These are phyloP conservation scores for Bathelium albidoporum DNA, from an alignment of 495 filamentous ascomycete species.

Conservation along the genomic window DNA sequence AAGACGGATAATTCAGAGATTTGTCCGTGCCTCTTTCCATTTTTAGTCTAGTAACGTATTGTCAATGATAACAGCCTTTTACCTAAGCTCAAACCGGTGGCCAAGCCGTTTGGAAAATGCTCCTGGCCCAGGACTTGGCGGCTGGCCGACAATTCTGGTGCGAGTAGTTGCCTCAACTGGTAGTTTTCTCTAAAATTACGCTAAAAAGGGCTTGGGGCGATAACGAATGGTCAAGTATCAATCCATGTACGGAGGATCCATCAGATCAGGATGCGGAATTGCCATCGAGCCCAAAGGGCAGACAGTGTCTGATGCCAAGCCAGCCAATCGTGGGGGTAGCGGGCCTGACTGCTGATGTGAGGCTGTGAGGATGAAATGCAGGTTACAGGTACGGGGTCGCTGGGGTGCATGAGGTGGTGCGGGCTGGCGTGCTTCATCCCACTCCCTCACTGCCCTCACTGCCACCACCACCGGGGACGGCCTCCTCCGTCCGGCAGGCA, in stretches of 20 bases:
- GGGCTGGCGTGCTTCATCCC: background rate
- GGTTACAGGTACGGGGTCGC: background rate
- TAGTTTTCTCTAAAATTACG: too few relatives aligned
- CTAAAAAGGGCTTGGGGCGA: background rate
- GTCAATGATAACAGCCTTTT: background rate
- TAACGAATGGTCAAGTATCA: background rate
- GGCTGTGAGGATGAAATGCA: slow-evolving; percentile 7
- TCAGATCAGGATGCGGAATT: background rate
- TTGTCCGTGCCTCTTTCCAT: background rate
- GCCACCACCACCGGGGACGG: too few relatives aligned
- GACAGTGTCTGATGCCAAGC: too few relatives aligned
- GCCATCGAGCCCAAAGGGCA: background rate
- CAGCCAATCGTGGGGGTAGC: background rate
- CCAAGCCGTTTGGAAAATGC: background rate
- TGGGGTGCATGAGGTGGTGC: background rate
- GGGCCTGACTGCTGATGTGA: slow-evolving; percentile 10
- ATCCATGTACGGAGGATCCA: background rate
- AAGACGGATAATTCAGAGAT: background rate
- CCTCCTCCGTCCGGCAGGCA: too few relatives aligned
- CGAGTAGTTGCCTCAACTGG: background rate
- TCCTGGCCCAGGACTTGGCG: background rate
- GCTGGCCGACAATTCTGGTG: too few relatives aligned
- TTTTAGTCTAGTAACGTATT: background rate
- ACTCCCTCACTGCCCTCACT: too few relatives aligned
- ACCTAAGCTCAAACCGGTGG: background rate